phyloP scores from a whole-genome alignment of 495 filamentous ascomycete species.

The Ramalina peruviana region DNA sequence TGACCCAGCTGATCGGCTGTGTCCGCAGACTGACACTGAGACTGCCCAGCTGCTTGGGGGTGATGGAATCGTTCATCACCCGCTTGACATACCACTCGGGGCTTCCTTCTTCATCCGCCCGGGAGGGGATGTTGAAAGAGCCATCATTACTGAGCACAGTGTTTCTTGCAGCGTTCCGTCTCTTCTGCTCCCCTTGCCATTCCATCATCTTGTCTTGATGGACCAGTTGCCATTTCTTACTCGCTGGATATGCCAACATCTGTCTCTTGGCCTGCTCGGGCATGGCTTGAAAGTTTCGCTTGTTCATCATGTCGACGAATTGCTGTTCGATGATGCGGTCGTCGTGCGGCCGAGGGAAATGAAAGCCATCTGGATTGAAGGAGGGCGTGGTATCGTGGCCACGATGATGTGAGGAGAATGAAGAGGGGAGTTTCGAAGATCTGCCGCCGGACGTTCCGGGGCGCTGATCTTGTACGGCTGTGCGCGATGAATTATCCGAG shows the following conservation, averaged over 20 bases:
- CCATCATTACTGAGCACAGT: slow-evolving; percentile 46
- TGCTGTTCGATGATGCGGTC: slow-evolving; percentile 82
- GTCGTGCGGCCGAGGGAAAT: slow-evolving; percentile 60
- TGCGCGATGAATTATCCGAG: slow-evolving; percentile 48
- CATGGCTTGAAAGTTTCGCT: slow-evolving; percentile 89
- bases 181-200: slow-evolving; percentile 87
- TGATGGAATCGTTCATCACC: slow-evolving; percentile 91
- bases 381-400: slow-evolving; percentile 35
- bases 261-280: slow-evolving; percentile 91
- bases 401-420: slow-evolving; percentile 26
- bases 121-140: slow-evolving; percentile 48
- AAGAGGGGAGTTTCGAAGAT: slow-evolving; percentile 11
- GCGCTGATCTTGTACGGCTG: slow-evolving; percentile 25
- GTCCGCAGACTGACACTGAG: slow-evolving; percentile 88
- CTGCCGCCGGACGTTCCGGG: slow-evolving; percentile 13
- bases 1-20: slow-evolving; percentile 94
- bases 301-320: slow-evolving; percentile 89
- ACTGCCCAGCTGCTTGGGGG: slow-evolving; percentile 78
- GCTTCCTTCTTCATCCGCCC: slow-evolving; percentile 84
- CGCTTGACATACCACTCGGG: slow-evolving; percentile 98
- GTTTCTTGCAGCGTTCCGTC: slow-evolving; percentile 52
- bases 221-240: slow-evolving; percentile 95
- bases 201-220: slow-evolving; percentile 90
- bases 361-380: slow-evolving; percentile 42
- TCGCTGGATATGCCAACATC: slow-evolving; percentile 84